These are phyloP conservation scores for Didymella keratinophila DNA, from an alignment of 2,329 filamentous ascomycete species.

Conservation along the genomic window DNA sequence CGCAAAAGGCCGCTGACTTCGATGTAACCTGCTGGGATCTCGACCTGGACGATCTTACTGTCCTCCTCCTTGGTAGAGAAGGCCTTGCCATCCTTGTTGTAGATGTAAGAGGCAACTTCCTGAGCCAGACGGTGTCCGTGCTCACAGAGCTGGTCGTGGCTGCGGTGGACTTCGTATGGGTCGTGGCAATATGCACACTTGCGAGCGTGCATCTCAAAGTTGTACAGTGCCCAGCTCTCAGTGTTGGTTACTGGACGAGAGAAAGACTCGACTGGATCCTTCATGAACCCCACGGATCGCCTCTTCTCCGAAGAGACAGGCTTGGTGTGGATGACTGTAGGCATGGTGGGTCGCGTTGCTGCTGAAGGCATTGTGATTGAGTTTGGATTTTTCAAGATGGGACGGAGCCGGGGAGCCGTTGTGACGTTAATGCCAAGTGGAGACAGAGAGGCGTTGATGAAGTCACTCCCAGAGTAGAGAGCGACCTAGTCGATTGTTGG, in stretches of 20 bases:
- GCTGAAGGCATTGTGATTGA: conserved; percentile 44
- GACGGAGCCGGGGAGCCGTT: conserved; percentile 40
- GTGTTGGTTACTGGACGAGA: conserved; percentile 52
- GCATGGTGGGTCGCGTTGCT: conserved; percentile 42
- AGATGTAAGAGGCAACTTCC: conserved; percentile 56
- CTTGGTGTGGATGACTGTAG: conserved; percentile 45
- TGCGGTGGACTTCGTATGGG: conserved; percentile 54
- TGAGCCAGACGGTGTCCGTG: conserved; percentile 55
- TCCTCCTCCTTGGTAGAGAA: conserved; percentile 49
- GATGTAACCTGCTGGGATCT: conserved; percentile 54
- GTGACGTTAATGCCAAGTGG: conserved; percentile 37
- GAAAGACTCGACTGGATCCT: conserved; percentile 49
- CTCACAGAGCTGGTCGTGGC: conserved; percentile 54
- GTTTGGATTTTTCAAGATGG: conserved; percentile 45
- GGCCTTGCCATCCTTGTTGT: conserved; percentile 49
- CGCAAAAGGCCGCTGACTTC: conserved; percentile 52
- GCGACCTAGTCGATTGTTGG: conserved; percentile 22
- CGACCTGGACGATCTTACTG: conserved; percentile 55
- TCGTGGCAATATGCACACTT: conserved; percentile 56
- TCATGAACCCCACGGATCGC: conserved; percentile 46
- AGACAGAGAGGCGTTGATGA: conserved; percentile 36
- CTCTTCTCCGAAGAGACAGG: conserved; percentile 43
- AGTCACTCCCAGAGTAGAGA: conserved; percentile 35
- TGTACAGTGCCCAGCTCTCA: conserved; percentile 57
- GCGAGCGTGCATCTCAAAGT: conserved; percentile 58